Conservation (phyloP, 2,329 filamentous ascomycete species). For the Periglandula ipomoeae region DNA sequence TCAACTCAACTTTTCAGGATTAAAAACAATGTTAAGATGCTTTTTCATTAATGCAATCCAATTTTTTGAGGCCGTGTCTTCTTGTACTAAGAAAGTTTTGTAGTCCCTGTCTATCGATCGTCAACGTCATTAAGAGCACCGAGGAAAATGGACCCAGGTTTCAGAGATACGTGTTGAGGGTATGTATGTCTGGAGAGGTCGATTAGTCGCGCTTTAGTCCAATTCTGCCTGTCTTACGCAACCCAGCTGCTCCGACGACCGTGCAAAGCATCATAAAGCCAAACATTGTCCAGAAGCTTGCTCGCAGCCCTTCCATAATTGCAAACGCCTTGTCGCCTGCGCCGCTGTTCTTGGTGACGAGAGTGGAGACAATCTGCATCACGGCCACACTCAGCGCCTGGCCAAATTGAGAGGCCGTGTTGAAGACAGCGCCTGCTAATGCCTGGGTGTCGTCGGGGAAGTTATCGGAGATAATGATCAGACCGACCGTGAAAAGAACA, state of each 20-base stretch:
- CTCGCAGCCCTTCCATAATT: slow-evolving; percentile 39
- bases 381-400: slow-evolving; percentile 38
- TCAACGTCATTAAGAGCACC: too few species aligned
- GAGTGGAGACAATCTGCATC: slow-evolving; percentile 33
- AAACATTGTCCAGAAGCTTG: slow-evolving; percentile 42
- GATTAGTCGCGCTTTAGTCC: slow-evolving; percentile 34
- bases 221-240: slow-evolving; percentile 34
- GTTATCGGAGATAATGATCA: slow-evolving; percentile 43
- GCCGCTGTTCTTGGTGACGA: slow-evolving; percentile 25
- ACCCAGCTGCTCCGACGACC: slow-evolving; percentile 27
- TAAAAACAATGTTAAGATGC: too few species aligned
- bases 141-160: too few species aligned
- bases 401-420: slow-evolving; percentile 47
- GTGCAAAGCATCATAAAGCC: slow-evolving; percentile 33
- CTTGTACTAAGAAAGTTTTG: too few species aligned
- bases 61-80: too few species aligned
- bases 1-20: too few species aligned
- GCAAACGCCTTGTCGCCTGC: slow-evolving; percentile 18
- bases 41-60: too few species aligned
- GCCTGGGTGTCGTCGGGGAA: slow-evolving; percentile 50
- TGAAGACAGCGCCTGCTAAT: slow-evolving; percentile 53
- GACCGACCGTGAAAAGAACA: slow-evolving; percentile 46
- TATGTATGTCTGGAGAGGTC: too few species aligned
- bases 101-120: too few species aligned
- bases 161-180: too few species aligned